phyloP scores from a whole-genome alignment of 768 basidiomycete species.

The Tulasnella sp. region DNA sequence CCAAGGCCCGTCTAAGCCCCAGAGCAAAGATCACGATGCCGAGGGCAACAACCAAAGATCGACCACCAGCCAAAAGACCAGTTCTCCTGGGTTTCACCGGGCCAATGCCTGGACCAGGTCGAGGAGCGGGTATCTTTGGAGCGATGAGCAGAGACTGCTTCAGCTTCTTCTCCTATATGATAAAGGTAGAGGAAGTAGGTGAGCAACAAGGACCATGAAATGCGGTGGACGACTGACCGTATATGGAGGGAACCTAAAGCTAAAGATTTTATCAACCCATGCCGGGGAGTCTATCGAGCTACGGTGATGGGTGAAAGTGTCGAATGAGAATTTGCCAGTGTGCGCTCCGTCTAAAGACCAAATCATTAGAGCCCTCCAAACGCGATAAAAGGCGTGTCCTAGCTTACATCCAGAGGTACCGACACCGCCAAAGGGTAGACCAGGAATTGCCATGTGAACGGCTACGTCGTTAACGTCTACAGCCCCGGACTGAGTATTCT shows the following conservation, averaged over 20 bases:
- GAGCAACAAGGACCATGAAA: neutral
- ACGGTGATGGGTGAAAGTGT: constrained; percentile 69
- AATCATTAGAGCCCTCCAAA: neutral
- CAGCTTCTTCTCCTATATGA: neutral
- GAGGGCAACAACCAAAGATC: neutral
- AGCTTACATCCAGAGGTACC: constrained; percentile 63
- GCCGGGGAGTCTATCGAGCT: constrained; percentile 42
- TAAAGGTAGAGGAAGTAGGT: neutral
- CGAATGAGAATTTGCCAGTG: constrained; percentile 67
- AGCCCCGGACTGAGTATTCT: constrained; percentile 63
- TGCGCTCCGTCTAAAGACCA: constrained; percentile 41
- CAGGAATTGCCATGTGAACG: constrained; percentile 50
- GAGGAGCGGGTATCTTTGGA: neutral
- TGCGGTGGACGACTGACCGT: constrained; percentile 23
- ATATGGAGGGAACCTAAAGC: constrained; percentile 36
- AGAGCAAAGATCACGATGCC: neutral
- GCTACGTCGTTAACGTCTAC: constrained; percentile 62
- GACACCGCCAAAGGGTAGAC: constrained; percentile 66
- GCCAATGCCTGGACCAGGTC: constrained; percentile 5
- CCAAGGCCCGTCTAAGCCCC: neutral
- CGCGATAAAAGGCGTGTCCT: constrained; percentile 9
- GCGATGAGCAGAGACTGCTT: neutral
- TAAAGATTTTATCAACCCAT: constrained; percentile 35
- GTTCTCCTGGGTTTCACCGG: neutral
- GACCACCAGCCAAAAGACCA: neutral